A percentile compares a stretch with the other conserved stretches of the same genome.
Conservation (phyloP, 2,329 filamentous ascomycete genomes). For the Fusarium newnesense region DNA sequence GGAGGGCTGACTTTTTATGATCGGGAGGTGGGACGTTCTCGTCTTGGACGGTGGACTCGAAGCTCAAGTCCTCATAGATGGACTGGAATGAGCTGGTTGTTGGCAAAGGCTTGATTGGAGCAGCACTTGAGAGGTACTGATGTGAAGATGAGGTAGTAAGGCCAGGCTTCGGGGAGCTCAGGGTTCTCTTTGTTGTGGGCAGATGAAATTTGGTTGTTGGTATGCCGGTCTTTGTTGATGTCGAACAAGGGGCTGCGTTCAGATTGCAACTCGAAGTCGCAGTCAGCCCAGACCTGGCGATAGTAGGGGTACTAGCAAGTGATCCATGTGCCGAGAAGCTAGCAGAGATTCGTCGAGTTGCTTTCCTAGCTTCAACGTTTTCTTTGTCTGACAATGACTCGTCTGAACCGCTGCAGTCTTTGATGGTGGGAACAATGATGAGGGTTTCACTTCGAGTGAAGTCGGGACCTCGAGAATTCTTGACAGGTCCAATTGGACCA, state of each 20-base stretch:
- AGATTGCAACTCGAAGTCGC: slow-evolving; percentile 14
- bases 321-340: slow-evolving; percentile 43
- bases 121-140: slow-evolving; percentile 7
- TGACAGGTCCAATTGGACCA: slow-evolving; percentile 51
- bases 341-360: slow-evolving; percentile 45
- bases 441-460: slow-evolving; percentile 49
- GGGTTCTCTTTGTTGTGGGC: neutral
- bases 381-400: slow-evolving; percentile 27
- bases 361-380: slow-evolving; percentile 17
- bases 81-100: slow-evolving; percentile 23
- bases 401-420: slow-evolving; percentile 46
- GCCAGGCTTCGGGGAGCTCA: slow-evolving; percentile 37
- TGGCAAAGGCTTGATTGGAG: slow-evolving; percentile 24
- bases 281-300: slow-evolving; percentile 45
- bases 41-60: slow-evolving; percentile 31
- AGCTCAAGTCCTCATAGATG: neutral
- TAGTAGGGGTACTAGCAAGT: slow-evolving; percentile 44
- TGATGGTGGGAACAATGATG: slow-evolving; percentile 50
- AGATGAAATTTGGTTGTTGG: neutral
- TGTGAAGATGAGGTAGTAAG: slow-evolving; percentile 39
- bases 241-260: neutral
- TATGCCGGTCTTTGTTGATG: neutral
- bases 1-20: neutral
- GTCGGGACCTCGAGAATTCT: slow-evolving; percentile 50
- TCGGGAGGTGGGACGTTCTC: slow-evolving; percentile 43